These are phyloP conservation scores for Hamiltosporidium magnivora DNA, from an alignment of 371 early-diverging fungal genomes.

Conservation along the genomic window DNA sequence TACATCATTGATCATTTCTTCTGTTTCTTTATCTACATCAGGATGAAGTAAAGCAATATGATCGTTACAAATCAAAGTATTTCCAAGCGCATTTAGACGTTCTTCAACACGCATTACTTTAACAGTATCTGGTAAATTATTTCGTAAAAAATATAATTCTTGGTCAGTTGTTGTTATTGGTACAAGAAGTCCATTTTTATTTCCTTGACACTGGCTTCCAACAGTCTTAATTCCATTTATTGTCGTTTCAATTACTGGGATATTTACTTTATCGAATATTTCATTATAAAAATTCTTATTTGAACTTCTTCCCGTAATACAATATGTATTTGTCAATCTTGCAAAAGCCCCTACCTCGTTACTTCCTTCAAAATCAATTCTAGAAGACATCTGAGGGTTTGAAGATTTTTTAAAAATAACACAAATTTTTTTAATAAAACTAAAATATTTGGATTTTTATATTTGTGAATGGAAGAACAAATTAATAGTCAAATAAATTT, in stretches of 20 bases:
- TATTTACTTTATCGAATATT: conserved; percentile 70
- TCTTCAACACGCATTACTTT: conserved; percentile 90
- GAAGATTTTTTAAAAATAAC: background rate
- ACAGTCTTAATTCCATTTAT: conserved; percentile 92
- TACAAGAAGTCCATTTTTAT: conserved; percentile 85
- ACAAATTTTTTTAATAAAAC: too few species aligned
- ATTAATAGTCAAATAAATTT: too few species aligned
- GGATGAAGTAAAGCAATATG: conserved; percentile 95
- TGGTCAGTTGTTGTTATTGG: conserved; percentile 94
- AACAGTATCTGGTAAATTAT: conserved; percentile 83
- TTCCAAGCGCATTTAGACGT: conserved; percentile 90
- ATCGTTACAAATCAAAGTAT: conserved; percentile 98
- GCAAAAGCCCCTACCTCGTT: conserved; percentile 95
- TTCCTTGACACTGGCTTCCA: conserved; percentile 82
- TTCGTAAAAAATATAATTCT: conserved; percentile 91
- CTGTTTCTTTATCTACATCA: conserved; percentile 76
- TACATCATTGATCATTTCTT: conserved; percentile 90
- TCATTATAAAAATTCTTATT: conserved; percentile 57
- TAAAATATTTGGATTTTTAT: too few species aligned
- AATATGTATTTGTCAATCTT: conserved; percentile 91
- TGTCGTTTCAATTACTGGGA: conserved; percentile 94
- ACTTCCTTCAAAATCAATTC: conserved; percentile 75
- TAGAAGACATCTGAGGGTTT: background rate
- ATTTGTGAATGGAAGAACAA: too few species aligned
- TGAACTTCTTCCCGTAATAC: conserved; percentile 91